Evolutionary conservation across 2,329 filamentous ascomycete genomes (phyloP).

Genomic region (Tolypocladium amazonense): DNA sequence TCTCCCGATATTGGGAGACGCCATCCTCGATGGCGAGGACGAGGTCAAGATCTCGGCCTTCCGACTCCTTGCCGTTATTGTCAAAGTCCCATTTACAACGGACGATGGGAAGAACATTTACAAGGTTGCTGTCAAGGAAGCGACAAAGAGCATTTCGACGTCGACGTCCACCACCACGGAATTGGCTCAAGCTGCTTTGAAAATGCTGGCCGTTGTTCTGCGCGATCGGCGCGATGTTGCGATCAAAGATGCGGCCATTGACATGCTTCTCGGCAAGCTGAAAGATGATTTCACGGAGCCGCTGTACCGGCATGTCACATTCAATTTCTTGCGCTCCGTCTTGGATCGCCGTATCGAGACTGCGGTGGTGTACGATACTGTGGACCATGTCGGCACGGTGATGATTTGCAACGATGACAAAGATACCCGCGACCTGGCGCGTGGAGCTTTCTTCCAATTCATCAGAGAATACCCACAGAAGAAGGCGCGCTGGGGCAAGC

Average conservation of each 20-base stretch:
- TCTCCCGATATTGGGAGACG: conserved; percentile 79
- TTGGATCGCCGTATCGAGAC: conserved; percentile 79
- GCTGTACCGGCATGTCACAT: conserved; percentile 82
- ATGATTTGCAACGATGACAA: conserved; percentile 96
- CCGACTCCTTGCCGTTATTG: conserved; percentile 72
- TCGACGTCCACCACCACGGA: conserved; percentile 73
- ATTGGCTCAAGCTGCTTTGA: conserved; percentile 76
- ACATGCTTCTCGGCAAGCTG: conserved; percentile 70
- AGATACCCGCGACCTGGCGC: conserved; percentile 74
- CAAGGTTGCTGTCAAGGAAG: conserved; percentile 76
- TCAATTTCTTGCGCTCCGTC: conserved; percentile 85
- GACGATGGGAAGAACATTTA: conserved; percentile 54
- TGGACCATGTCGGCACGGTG: conserved; percentile 79
- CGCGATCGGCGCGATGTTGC: conserved; percentile 67
- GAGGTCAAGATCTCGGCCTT: conserved; percentile 87
- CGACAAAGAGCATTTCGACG: conserved; percentile 67
- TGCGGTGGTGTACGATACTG: conserved; percentile 77
- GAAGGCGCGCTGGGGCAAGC: conserved; percentile 78
- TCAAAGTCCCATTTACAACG: conserved; percentile 71
- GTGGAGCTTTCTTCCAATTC: conserved; percentile 89
- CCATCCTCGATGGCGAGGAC: conserved; percentile 73
- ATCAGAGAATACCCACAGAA: conserved; percentile 89
- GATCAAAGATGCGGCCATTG: conserved; percentile 72
- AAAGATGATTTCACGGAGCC: conserved; percentile 88
- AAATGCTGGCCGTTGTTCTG: conserved; percentile 75